Percentiles rank a stretch among this genome's conserved stretches.
Conservation (phyloP, 306 rosid genomes). For the Quercus ilex region DNA sequence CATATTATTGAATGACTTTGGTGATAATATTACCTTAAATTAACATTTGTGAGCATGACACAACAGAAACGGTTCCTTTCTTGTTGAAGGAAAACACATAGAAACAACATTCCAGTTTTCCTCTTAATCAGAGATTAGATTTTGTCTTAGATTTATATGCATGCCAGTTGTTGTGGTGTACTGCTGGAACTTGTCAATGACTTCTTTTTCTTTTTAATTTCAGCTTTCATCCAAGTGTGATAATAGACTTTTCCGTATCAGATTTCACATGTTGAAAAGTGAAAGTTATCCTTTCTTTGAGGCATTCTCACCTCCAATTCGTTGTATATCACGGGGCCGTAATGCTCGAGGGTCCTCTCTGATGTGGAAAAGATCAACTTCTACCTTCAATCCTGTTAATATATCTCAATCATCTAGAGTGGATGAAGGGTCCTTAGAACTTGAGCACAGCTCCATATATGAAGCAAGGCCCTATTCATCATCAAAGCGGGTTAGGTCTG, state of each 20-base stretch:
- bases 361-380: slow-evolving; percentile 60
- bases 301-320: slow-evolving; percentile 67
- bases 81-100: too few species aligned
- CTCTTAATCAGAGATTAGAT: neutral
- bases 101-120: too few species aligned
- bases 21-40: neutral
- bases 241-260: slow-evolving; percentile 71
- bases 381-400: slow-evolving; percentile 31
- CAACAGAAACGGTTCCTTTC: too few species aligned
- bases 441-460: slow-evolving; percentile 33
- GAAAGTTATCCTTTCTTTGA: slow-evolving; percentile 68
- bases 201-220: slow-evolving; percentile 26
- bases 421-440: slow-evolving; percentile 45
- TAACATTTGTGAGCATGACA: too few species aligned
- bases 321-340: slow-evolving; percentile 77
- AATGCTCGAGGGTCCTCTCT: slow-evolving; percentile 57
- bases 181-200: slow-evolving; percentile 22
- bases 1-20: neutral
- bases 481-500: slow-evolving; percentile 63
- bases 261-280: slow-evolving; percentile 52
- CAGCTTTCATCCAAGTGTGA: slow-evolving; percentile 97
- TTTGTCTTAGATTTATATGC: neutral
- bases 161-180: slow-evolving; percentile 20
- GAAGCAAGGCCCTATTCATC: slow-evolving; percentile 48
- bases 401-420: slow-evolving; percentile 43